phyloP scores from a whole-genome alignment of 306 rosid genomes.

The Ormosia emarginata region DNA sequence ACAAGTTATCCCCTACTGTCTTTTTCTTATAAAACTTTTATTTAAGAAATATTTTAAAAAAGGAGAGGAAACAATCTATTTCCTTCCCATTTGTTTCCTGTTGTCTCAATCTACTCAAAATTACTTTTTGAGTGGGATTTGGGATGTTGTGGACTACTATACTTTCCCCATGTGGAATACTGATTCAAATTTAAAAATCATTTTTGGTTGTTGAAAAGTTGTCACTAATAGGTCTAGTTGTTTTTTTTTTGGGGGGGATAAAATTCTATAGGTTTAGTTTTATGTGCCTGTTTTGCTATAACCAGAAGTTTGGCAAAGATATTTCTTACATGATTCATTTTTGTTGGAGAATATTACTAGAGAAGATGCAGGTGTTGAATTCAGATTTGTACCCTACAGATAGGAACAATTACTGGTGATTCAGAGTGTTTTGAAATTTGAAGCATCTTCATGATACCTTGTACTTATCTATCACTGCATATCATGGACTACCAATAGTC shows the following conservation, averaged over 20 bases:
- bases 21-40: neutral
- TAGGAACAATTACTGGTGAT: neutral
- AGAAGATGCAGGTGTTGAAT: neutral
- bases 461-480: neutral
- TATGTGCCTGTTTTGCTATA: neutral
- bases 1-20: neutral
- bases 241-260: neutral
- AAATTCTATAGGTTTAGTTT: neutral
- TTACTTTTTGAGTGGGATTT: neutral
- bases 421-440: constrained; percentile 12
- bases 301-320: neutral
- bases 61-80: neutral
- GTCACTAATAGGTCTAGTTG: neutral
- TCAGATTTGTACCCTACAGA: neutral
- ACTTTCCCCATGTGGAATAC: neutral
- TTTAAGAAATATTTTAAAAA: neutral
- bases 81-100: neutral
- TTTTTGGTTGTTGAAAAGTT: neutral
- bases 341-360: neutral
- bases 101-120: neutral
- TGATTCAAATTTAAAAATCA: neutral
- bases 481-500: neutral
- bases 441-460: neutral
- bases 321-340: neutral
- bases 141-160: neutral